phyloP scores from a whole-genome alignment of 1,284 basidiomycete species.

The Megacollybia platyphylla region DNA sequence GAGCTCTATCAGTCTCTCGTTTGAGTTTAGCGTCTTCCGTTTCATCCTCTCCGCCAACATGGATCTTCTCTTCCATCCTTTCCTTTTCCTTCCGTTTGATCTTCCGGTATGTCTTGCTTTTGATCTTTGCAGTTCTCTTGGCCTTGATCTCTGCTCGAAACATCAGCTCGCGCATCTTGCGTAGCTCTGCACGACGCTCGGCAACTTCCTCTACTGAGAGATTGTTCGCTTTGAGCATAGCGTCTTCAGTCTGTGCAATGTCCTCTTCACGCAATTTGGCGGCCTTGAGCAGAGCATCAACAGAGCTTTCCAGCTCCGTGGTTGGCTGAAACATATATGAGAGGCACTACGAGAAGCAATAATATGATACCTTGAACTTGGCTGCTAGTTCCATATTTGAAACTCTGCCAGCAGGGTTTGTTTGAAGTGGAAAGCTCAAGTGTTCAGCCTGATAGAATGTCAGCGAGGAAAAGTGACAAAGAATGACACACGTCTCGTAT shows the following conservation, averaged over 20 bases:
- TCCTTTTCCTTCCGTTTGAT: conserved; percentile 73
- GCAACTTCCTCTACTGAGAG: conserved; percentile 78
- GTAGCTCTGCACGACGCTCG: conserved; percentile 69
- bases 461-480: conserved; percentile 1
- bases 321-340: conserved; percentile 35
- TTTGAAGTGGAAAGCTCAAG: conserved; percentile 85
- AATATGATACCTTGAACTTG: conserved; percentile 57
- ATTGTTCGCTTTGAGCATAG: conserved; percentile 65
- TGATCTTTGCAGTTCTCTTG: conserved; percentile 88
- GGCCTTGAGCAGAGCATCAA: conserved; percentile 63
- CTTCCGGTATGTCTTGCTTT: conserved; percentile 87
- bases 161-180: conserved; percentile 85
- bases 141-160: conserved; percentile 91
- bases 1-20: conserved; percentile 68
- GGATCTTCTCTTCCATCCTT: conserved; percentile 43
- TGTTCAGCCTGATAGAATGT: conserved; percentile 63
- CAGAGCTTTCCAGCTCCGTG: conserved; percentile 68
- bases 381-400: conserved; percentile 72
- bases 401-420: conserved; percentile 36
- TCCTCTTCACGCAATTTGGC: conserved; percentile 78
- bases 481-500: conserved; percentile 54
- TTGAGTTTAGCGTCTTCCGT: conserved; percentile 54
- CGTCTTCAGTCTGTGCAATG: conserved; percentile 59
- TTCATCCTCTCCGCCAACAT: conserved; percentile 29
- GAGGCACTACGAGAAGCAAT: background rate